Evolutionary conservation across 768 basidiomycete genomes (phyloP), one percentile per base, ranked within the genome.

Genomic region (Boletus rex-veris): DNA sequence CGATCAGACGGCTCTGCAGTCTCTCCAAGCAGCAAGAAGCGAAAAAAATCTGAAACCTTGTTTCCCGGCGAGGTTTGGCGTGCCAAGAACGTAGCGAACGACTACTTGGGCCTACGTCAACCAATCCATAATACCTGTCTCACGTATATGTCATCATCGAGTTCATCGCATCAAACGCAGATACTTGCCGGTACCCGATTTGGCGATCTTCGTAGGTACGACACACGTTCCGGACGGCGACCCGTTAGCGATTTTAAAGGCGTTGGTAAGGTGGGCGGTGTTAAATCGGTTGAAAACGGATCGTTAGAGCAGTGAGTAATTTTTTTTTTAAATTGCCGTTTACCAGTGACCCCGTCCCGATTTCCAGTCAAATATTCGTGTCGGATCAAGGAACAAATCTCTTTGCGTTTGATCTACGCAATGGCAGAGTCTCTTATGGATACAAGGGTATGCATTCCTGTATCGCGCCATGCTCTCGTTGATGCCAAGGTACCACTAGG

Each of bases 71-170:
- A 94, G 73, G 62, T 86, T 5, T 94, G 92, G 92, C 76, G 91
- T 52, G 90, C 90, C 10, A 88, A 86, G 69, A 93, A 94, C 66
- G 87, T 90, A 5, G 78, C 83, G n/a, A 88, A 92, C 59, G 91
- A 94, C 61, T 66, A 73, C 43, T 76, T 94, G 5, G 81, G 80
- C 45, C 78, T 94, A 15, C 85, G 92, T 14, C 87, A 88, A 59
- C 90, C 90, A 0, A 80, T 93, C 42, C 82, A 86, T 35, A 86
- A 90, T 52, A 86, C 85, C 0, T 79, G 84, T 14, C 73, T 94
- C 26, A 71, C 82, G 3, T 89, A 83, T 62, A 65, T 90, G 3
- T 69, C 76, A 5, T 73, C 74, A 5, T 73, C 74, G 58, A 30
- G 60, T 11, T 26, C 67, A 56, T n/a, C 67, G 52, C 50, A 60